Evolutionary conservation across 164 flowering plant genomes (phyloP).

Genomic region (Pachysandra terminalis): DNA sequence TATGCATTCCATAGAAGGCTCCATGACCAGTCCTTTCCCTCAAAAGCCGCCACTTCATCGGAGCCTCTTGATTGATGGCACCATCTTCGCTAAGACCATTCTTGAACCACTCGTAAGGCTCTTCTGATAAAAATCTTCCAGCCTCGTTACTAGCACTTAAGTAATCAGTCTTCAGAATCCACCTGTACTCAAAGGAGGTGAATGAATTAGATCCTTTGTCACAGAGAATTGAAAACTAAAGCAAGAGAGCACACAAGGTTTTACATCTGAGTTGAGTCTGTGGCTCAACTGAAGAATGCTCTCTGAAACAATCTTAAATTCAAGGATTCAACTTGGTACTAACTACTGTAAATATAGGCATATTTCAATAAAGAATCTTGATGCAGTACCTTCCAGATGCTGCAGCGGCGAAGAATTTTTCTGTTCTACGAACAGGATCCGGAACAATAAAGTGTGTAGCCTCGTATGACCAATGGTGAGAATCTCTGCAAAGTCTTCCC

Average conservation of each 20-base stretch:
- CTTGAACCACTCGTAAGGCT: conserved; percentile 86
- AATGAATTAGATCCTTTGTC: background rate
- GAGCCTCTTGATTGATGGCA: conserved; percentile 82
- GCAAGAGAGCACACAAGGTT: background rate
- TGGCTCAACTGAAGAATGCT: background rate
- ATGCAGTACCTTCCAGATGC: conserved; percentile 85
- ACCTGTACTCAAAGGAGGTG: conserved; percentile 43
- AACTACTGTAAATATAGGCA: background rate
- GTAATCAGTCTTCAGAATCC: conserved; percentile 92
- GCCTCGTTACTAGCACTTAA: conserved; percentile 66
- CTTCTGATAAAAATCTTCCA: conserved; percentile 70
- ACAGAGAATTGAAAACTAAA: background rate
- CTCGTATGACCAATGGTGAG: conserved; percentile 96
- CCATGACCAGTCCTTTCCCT: conserved; percentile 91
- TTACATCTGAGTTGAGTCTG: background rate
- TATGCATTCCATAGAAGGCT: conserved; percentile 82
- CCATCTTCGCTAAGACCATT: conserved; percentile 82
- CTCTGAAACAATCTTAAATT: background rate
- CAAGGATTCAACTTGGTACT: too few species aligned
- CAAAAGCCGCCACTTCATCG: conserved; percentile 93
- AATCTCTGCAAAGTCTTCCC: conserved; percentile 81
- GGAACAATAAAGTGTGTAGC: conserved; percentile 92
- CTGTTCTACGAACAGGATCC: conserved; percentile 81
- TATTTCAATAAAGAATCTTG: background rate
- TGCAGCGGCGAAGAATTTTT: conserved; percentile 94